These are phyloP conservation scores for Boletus rubroflammeus DNA, from an alignment of 768 basidiomycete genomes.

Conservation along the genomic window DNA sequence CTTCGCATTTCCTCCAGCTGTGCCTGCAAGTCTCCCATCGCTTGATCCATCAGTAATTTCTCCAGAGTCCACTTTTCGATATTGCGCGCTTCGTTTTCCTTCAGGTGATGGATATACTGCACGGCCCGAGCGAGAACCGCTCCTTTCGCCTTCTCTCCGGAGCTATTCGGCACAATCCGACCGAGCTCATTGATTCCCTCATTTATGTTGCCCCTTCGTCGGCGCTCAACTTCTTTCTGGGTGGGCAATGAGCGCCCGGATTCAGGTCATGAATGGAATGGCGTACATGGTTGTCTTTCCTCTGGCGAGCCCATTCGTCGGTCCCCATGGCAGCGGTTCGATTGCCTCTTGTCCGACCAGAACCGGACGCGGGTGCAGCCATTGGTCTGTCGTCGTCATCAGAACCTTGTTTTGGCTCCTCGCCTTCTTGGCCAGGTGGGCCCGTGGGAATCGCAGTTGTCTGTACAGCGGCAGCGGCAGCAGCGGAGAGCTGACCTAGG, in stretches of 20 bases:
- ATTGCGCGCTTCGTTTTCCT: conserved; percentile 86
- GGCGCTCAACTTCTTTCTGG: conserved; percentile 97
- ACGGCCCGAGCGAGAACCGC: conserved; percentile 86
- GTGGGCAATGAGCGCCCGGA: not conserved
- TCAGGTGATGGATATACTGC: conserved; percentile 87
- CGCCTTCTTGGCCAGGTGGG: conserved; percentile 15
- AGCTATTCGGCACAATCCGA: conserved; percentile 81
- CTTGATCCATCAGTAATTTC: conserved; percentile 89
- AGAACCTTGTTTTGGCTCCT: conserved; percentile 26
- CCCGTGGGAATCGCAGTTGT: conserved; percentile 25
- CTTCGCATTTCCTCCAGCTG: conserved; percentile 80
- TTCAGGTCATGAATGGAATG: not conserved
- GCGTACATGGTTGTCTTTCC: conserved; percentile 80
- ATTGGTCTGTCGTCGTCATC: conserved; percentile 28
- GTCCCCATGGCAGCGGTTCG: conserved; percentile 61
- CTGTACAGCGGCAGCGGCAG: conserved; percentile 43
- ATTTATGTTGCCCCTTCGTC: conserved; percentile 93
- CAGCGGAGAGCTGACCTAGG: conserved; percentile 53
- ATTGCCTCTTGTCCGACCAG: conserved; percentile 47
- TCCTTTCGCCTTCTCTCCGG: conserved; percentile 87
- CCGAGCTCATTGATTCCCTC: conserved; percentile 93
- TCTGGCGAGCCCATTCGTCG: conserved; percentile 75
- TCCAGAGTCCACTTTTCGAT: conserved; percentile 94
- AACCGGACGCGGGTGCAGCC: conserved; percentile 24
- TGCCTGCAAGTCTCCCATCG: conserved; percentile 81